These are phyloP conservation scores for Fusarium luffae DNA, from an alignment of 2,329 filamentous ascomycete genomes.

Conservation along the genomic window DNA sequence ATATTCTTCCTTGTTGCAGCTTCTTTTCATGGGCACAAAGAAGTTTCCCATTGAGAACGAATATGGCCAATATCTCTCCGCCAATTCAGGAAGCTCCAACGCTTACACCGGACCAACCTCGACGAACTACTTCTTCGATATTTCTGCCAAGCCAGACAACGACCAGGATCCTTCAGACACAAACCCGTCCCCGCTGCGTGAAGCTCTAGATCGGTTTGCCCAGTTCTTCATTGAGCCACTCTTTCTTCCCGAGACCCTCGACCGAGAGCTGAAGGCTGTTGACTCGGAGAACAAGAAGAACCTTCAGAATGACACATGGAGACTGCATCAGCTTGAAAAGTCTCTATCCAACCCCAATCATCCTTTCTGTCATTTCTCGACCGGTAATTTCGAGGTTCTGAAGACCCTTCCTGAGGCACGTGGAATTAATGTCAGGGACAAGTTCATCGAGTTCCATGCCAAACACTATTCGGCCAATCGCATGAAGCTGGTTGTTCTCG, in stretches of 20 bases:
- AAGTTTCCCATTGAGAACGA: constrained; percentile 98
- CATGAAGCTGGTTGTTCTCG: constrained; percentile 91
- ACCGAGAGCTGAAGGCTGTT: constrained; percentile 87
- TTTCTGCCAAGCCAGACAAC: constrained; percentile 81
- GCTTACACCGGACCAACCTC: constrained; percentile 93
- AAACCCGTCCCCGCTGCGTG: constrained; percentile 74
- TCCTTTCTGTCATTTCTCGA: constrained; percentile 91
- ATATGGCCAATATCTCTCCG: constrained; percentile 91
- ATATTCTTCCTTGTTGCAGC: constrained; percentile 51
- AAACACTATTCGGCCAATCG: constrained; percentile 92
- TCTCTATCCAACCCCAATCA: constrained; percentile 87
- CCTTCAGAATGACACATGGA: constrained; percentile 88
- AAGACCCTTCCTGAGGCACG: constrained; percentile 82
- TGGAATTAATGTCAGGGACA: constrained; percentile 86
- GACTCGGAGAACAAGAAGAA: constrained; percentile 99
- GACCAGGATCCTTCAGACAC: constrained; percentile 64
- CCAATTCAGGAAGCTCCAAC: constrained; percentile 92
- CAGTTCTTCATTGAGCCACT: constrained; percentile 93
- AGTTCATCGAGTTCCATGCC: constrained; percentile 92
- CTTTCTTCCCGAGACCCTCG: constrained; percentile 85
- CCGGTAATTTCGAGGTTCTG: constrained; percentile 86
- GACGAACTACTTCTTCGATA: constrained; percentile 98
- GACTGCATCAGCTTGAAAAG: constrained; percentile 88
- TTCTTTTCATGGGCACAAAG: constrained; percentile 98
- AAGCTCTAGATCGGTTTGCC: constrained; percentile 88